Conservation (phyloP, 331 rosid genomes). For the Cucumis variabilis region DNA sequence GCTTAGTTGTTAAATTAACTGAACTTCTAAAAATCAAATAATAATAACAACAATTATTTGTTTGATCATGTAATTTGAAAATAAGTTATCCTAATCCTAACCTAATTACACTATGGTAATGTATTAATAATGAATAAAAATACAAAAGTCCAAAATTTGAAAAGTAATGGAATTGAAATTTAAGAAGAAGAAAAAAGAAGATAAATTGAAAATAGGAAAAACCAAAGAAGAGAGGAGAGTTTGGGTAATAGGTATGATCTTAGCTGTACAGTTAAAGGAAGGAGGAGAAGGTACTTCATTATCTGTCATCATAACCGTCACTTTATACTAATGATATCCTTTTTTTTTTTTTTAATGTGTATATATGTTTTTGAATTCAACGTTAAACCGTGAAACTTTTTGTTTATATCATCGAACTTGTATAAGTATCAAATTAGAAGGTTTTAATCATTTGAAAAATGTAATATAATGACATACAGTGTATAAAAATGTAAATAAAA, state of each 20-base stretch:
- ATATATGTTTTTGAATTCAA: too few species aligned
- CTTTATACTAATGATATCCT: neutral
- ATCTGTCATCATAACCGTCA: constrained; percentile 22
- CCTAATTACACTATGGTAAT: neutral
- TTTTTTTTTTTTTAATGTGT: too few species aligned
- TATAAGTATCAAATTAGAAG: too few species aligned
- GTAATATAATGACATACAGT: too few species aligned
- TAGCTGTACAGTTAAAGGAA: constrained; percentile 23
- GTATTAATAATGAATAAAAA: neutral
- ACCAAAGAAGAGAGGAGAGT: neutral
- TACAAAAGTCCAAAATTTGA: neutral
- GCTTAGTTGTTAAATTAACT: neutral
- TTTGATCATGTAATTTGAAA: neutral
- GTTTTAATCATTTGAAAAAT: too few species aligned
- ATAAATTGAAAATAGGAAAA: neutral
- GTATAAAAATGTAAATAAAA: too few species aligned
- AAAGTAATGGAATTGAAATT: neutral
- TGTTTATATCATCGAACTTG: too few species aligned
- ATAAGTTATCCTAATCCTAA: neutral
- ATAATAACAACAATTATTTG: neutral
- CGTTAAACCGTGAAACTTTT: too few species aligned
- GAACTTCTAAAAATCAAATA: neutral
- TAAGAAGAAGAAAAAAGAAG: too few species aligned
- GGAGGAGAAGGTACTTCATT: neutral
- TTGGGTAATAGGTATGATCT: neutral